phyloP scores from a whole-genome alignment of 2,329 filamentous ascomycete genomes.

The Alternaria angustiovoidea region DNA sequence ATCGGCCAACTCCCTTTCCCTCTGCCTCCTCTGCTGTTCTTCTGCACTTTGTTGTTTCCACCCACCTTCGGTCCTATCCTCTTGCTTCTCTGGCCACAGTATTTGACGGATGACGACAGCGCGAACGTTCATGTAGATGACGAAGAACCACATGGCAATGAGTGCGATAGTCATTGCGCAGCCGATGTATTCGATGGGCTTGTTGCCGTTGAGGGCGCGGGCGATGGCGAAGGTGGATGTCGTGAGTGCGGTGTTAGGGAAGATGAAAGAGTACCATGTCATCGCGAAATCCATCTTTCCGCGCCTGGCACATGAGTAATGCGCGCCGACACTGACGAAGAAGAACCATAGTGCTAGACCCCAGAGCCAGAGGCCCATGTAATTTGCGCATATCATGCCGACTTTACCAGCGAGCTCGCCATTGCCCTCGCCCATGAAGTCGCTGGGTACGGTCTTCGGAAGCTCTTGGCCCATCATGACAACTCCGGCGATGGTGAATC shows the following conservation, averaged over 20 bases:
- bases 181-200: slow-evolving; percentile 70
- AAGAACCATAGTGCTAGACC: slow-evolving; percentile 87
- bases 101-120: slow-evolving; percentile 72
- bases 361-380: slow-evolving; percentile 81
- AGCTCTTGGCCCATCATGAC: slow-evolving; percentile 65
- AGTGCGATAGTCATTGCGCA: slow-evolving; percentile 72
- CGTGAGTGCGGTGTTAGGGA: slow-evolving; percentile 78
- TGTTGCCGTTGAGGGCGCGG: slow-evolving; percentile 56
- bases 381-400: slow-evolving; percentile 64
- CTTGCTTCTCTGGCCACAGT: slow-evolving; percentile 78
- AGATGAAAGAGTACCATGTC: slow-evolving; percentile 86
- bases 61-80: slow-evolving; percentile 69
- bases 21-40: slow-evolving; percentile 34
- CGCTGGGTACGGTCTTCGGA: slow-evolving; percentile 56
- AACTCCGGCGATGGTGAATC: slow-evolving; percentile 70
- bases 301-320: slow-evolving; percentile 71
- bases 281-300: slow-evolving; percentile 77
- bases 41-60: slow-evolving; percentile 54
- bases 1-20: slow-evolving; percentile 24
- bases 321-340: slow-evolving; percentile 77
- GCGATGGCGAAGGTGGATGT: slow-evolving; percentile 78
- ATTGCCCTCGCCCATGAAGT: slow-evolving; percentile 64
- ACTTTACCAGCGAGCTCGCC: slow-evolving; percentile 64
- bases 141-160: slow-evolving; percentile 71
- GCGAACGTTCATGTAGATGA: slow-evolving; percentile 74